Conservation (phyloP, 768 basidiomycete species). For the Mycena vulgaris region DNA sequence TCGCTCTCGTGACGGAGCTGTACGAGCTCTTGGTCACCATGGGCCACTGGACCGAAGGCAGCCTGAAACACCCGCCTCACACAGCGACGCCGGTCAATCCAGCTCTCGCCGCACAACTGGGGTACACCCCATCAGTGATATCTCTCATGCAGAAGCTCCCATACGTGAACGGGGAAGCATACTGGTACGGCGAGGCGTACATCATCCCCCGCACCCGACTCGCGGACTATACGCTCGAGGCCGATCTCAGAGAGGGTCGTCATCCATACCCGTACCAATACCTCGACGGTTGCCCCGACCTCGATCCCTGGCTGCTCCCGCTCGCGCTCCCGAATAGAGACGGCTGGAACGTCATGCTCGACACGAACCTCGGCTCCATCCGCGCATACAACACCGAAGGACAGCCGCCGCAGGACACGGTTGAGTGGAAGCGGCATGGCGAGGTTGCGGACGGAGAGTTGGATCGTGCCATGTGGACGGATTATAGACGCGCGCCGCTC, state of each 20-base stretch:
- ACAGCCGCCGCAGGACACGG: background rate
- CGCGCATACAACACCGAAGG: constrained; percentile 18
- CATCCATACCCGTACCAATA: constrained; percentile 22
- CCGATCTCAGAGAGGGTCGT: constrained; percentile 20
- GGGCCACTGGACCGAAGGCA: constrained; percentile 31
- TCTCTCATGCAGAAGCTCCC: constrained; percentile 28
- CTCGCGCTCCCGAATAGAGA: constrained; percentile 19
- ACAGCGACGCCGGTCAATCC: constrained; percentile 15
- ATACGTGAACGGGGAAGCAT: background rate
- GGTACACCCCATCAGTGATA: constrained; percentile 20
- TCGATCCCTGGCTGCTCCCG: constrained; percentile 35
- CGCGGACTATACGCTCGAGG: constrained; percentile 20
- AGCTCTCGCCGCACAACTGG: constrained; percentile 20
- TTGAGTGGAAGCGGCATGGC: constrained; percentile 26
- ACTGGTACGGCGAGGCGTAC: background rate
- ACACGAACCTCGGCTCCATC: constrained; percentile 31
- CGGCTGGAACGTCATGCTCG: constrained; percentile 32
- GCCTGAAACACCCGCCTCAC: constrained; percentile 26
- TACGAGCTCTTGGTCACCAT: constrained; percentile 26
- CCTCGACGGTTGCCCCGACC: constrained; percentile 12
- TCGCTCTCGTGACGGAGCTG: constrained; percentile 24
- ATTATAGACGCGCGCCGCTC: constrained; percentile 22
- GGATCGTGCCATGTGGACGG: background rate
- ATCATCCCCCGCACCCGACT: constrained; percentile 10
- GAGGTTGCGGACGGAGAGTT: background rate